These are phyloP conservation scores for Leccinum boreale DNA, from an alignment of 768 basidiomycete species.

Conservation along the genomic window DNA sequence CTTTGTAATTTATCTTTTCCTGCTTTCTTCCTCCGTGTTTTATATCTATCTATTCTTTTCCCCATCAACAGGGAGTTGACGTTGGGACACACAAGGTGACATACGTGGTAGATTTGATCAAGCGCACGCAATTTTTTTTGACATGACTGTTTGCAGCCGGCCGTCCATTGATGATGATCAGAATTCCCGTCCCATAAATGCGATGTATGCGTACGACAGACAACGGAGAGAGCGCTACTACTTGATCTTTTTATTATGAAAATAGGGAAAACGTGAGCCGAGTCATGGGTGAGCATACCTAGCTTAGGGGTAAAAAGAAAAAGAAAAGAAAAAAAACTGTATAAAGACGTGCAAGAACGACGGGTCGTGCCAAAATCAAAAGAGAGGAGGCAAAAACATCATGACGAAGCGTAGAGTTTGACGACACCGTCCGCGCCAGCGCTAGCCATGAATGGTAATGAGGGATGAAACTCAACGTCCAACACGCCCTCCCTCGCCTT, in stretches of 20 bases:
- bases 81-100: not conserved
- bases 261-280: constrained; percentile 4
- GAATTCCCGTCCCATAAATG: not conserved
- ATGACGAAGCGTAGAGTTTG: constrained; percentile 86
- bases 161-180: not conserved
- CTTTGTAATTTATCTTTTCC: not conserved
- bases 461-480: constrained; percentile 80
- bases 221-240: constrained; percentile 12
- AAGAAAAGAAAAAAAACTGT: not conserved
- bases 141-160: not conserved
- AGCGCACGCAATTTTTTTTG: not conserved
- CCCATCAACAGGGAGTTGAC: not conserved
- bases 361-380: not conserved
- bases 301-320: not conserved
- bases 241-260: not conserved
- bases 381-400: constrained; percentile 19
- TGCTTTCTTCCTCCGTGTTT: not conserved
- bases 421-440: constrained; percentile 96
- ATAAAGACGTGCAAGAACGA: not conserved
- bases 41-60: not conserved
- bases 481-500: constrained; percentile 91
- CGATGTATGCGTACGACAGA: constrained; percentile 11
- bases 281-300: constrained; percentile 10
- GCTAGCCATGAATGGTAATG: constrained; percentile 84
- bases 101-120: not conserved